phyloP scores from a whole-genome alignment of 768 basidiomycete genomes.

The Amanita pallidorosea region DNA sequence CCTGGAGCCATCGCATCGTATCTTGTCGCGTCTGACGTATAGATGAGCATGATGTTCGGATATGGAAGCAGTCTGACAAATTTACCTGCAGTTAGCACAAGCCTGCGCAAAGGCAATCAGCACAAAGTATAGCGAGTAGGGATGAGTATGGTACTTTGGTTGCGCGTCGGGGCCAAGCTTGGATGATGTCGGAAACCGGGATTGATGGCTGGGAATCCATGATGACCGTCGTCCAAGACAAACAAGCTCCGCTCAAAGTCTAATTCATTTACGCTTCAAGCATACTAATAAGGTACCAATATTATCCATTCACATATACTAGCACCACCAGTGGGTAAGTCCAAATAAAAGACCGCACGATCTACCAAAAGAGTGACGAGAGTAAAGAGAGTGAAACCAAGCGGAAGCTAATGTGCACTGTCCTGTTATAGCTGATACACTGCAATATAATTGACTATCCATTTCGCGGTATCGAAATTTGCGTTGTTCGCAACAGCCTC shows the following conservation, averaged over 20 bases:
- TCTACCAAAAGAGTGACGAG: conserved; percentile 1
- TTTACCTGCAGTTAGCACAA: conserved; percentile 49
- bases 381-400: neutral
- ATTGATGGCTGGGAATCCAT: conserved; percentile 27
- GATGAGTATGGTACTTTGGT: conserved; percentile 30
- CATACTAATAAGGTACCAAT: neutral
- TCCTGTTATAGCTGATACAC: conserved; percentile 27
- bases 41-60: conserved; percentile 8
- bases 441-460: conserved; percentile 46
- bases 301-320: neutral
- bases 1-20: conserved; percentile 47
- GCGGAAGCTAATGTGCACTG: neutral
- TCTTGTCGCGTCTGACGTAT: conserved; percentile 43
- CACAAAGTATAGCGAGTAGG: conserved; percentile 2
- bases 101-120: conserved; percentile 24
- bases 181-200: conserved; percentile 44
- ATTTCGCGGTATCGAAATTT: conserved; percentile 43
- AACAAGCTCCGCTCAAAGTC: conserved; percentile 21
- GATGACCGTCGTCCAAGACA: conserved; percentile 22
- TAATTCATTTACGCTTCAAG: conserved; percentile 9
- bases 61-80: conserved; percentile 8
- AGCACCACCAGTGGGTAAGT: neutral
- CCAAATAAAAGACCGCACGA: neutral
- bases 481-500: conserved; percentile 40
- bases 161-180: conserved; percentile 39